A percentile compares a stretch with the other conserved stretches of the same genome.
Evolutionary conservation across 73 alveolate species (phyloP).

Genomic region (Paramecium sexaurelia): DNA sequence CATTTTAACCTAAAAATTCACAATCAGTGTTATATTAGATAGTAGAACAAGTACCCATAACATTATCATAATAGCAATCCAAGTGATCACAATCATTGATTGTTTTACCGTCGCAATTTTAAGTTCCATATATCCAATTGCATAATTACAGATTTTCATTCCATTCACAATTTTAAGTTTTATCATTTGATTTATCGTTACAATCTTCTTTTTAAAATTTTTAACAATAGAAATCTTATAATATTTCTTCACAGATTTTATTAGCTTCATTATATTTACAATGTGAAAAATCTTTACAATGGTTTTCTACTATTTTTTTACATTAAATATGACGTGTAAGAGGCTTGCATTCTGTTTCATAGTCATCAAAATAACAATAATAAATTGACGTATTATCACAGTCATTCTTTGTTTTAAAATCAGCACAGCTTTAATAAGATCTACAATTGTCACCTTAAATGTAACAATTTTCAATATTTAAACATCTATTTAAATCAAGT

Average conservation of each 20-base stretch:
- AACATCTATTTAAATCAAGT: background rate
- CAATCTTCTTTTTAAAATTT: background rate
- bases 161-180: background rate
- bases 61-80: background rate
- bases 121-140: background rate
- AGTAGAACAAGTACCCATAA: background rate
- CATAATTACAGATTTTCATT: background rate
- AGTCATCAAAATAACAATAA: conserved; percentile 37
- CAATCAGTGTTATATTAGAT: background rate
- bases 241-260: background rate
- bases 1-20: background rate
- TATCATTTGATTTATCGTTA: too few species aligned
- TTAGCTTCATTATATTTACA: background rate
- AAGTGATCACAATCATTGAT: background rate
- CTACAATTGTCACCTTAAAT: background rate
- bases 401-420: background rate
- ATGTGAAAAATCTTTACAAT: background rate
- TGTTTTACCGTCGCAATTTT: too few species aligned
- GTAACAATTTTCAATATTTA: conserved; percentile 39
- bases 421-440: background rate
- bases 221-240: background rate
- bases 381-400: background rate
- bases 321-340: background rate
- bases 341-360: background rate
- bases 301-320: background rate